phyloP scores from a whole-genome alignment of 2,329 filamentous ascomycete genomes.

The Arthrobotrys sphaeroides region DNA sequence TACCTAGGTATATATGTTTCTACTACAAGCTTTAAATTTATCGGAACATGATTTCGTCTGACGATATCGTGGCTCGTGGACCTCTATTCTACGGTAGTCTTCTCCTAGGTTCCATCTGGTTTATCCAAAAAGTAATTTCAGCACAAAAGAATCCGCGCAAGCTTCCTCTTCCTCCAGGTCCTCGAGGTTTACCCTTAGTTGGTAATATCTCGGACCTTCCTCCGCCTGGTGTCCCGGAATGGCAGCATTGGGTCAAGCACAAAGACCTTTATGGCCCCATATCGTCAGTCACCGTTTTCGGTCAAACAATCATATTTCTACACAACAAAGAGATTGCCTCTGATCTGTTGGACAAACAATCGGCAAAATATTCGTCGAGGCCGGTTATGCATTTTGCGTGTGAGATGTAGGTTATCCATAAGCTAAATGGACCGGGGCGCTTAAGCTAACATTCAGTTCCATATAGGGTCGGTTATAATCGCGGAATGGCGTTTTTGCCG shows the following conservation, averaged over 20 bases:
- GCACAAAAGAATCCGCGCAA: background rate
- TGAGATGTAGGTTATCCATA: conserved; percentile 10
- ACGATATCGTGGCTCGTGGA: background rate
- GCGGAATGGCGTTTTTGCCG: background rate
- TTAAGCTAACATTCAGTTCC: background rate
- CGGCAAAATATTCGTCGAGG: conserved; percentile 61
- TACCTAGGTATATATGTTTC: no score
- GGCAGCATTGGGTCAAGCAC: conserved; percentile 63
- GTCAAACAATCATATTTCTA: conserved; percentile 61
- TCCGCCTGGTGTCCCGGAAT: conserved; percentile 59
- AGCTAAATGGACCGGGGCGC: background rate
- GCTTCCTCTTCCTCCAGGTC: conserved; percentile 27
- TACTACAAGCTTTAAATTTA: background rate
- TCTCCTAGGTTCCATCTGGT: background rate
- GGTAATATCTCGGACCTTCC: conserved; percentile 61
- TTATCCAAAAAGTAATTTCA: background rate
- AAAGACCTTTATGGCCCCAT: conserved; percentile 61
- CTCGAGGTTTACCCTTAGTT: conserved; percentile 56
- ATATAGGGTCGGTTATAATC: background rate
- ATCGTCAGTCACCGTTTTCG: conserved; percentile 63
- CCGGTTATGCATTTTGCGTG: conserved; percentile 60
- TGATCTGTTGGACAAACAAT: conserved; percentile 62
- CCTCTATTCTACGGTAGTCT: background rate
- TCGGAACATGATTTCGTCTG: background rate
- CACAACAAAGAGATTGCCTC: conserved; percentile 62